phyloP scores from a whole-genome alignment of 2,329 filamentous ascomycete species.

The Metarhizium brunneum region DNA sequence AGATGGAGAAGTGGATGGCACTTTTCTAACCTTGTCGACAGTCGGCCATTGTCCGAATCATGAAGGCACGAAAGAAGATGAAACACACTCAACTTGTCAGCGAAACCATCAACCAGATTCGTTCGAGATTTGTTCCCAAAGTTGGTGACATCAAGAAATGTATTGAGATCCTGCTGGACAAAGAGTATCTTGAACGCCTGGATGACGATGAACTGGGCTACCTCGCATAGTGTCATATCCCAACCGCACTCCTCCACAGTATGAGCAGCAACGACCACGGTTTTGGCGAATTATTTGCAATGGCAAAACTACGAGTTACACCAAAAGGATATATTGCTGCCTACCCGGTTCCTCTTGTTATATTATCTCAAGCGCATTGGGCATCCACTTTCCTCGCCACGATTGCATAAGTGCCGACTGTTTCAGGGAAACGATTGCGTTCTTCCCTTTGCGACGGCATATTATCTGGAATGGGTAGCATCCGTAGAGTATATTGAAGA shows the following conservation, averaged over 20 bases:
- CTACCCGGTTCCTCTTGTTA: neutral
- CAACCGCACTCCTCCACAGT: neutral
- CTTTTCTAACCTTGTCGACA: slow-evolving; percentile 29
- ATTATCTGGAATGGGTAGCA: neutral
- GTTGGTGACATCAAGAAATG: slow-evolving; percentile 98
- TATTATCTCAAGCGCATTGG: neutral
- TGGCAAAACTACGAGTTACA: neutral
- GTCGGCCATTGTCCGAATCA: slow-evolving; percentile 98
- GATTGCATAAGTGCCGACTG: neutral
- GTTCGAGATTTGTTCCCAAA: slow-evolving; percentile 84
- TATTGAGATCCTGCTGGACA: slow-evolving; percentile 96
- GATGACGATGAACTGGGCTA: slow-evolving; percentile 94
- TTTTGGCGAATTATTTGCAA: neutral
- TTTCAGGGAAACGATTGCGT: neutral
- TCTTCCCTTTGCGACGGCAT: neutral
- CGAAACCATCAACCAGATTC: slow-evolving; percentile 94
- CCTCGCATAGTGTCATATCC: slow-evolving; percentile 57
- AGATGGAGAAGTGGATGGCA: neutral
- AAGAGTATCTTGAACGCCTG: slow-evolving; percentile 94
- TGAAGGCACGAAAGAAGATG: slow-evolving; percentile 99
- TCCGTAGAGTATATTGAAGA: neutral
- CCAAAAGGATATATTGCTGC: neutral
- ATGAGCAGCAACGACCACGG: neutral
- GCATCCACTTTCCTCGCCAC: neutral
- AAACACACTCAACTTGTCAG: slow-evolving; percentile 92